phyloP scores from a whole-genome alignment of 2,329 filamentous ascomycete genomes.

The Aspergillus fructus region DNA sequence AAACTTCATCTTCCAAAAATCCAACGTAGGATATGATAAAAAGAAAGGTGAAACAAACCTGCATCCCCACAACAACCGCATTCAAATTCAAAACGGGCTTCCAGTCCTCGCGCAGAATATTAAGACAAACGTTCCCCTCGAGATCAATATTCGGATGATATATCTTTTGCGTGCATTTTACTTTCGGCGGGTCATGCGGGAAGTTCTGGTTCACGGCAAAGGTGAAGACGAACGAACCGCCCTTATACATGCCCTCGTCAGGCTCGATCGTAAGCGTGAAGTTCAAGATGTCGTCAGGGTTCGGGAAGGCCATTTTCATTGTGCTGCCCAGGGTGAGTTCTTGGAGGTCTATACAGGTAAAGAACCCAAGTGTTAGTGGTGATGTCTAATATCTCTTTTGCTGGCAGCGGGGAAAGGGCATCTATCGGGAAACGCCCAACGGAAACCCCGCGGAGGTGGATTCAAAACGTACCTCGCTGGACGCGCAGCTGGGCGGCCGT shows the following conservation, averaged over 20 bases:
- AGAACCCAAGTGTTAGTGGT: background rate
- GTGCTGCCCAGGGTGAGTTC: conserved; percentile 52
- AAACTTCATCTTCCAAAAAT: background rate
- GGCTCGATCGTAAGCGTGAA: conserved; percentile 51
- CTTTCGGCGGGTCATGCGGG: conserved; percentile 95
- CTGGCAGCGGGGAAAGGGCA: too few species aligned
- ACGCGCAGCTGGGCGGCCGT: conserved; percentile 93
- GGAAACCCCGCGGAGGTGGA: background rate
- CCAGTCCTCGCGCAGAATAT: conserved; percentile 97
- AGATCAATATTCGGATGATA: conserved; percentile 99
- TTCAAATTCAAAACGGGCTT: conserved; percentile 97
- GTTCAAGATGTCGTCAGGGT: conserved; percentile 59
- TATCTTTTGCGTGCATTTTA: conserved; percentile 96
- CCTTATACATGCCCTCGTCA: conserved; percentile 74
- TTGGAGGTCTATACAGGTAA: conserved; percentile 42
- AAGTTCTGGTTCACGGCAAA: conserved; percentile 94
- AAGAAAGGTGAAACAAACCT: conserved; percentile 50
- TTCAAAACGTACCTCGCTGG: conserved; percentile 72
- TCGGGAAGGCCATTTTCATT: conserved; percentile 59
- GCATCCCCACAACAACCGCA: conserved; percentile 90
- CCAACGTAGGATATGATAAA: background rate
- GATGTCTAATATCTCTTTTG: background rate
- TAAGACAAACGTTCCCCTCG: conserved; percentile 95
- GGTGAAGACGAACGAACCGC: conserved; percentile 81
- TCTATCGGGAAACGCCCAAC: background rate